phyloP scores from a whole-genome alignment of 2,329 filamentous ascomycete species.

The Aspergillus pseudoviridinutans region DNA sequence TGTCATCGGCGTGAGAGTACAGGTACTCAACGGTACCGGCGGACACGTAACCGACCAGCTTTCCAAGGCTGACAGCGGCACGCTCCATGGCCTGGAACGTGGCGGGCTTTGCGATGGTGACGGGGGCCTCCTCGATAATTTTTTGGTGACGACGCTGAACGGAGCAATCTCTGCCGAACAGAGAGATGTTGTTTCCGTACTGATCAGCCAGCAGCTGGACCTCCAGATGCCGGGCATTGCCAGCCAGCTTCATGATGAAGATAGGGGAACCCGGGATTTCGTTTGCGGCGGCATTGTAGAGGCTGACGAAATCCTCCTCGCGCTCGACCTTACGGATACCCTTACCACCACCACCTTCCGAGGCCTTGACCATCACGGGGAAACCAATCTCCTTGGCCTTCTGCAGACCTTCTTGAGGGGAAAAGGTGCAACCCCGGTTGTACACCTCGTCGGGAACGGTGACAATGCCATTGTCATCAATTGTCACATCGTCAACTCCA shows the following conservation, averaged over 20 bases:
- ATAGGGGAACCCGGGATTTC: constrained; percentile 98
- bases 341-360: constrained; percentile 97
- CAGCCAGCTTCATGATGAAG: constrained; percentile 99
- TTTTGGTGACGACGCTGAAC: constrained; percentile 98
- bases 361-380: constrained; percentile 99
- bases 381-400: constrained; percentile 91
- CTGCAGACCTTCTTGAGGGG: constrained; percentile 81
- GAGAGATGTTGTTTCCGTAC: constrained; percentile 99
- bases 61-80: constrained; percentile 88
- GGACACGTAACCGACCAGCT: constrained; percentile 95
- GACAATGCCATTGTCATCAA: constrained; percentile 82
- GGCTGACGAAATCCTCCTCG: constrained; percentile 76
- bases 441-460: constrained; percentile 86
- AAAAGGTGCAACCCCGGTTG: constrained; percentile 83
- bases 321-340: constrained; percentile 92
- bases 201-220: constrained; percentile 97
- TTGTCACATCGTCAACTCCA: constrained; percentile 74
- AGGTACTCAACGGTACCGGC: constrained; percentile 98
- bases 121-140: constrained; percentile 98
- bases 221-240: constrained; percentile 93
- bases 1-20: constrained; percentile 95
- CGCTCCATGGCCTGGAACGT: constrained; percentile 97
- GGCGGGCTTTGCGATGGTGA: constrained; percentile 83
- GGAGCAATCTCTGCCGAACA: constrained; percentile 97
- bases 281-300: constrained; percentile 94